Conservation (phyloP, 495 filamentous ascomycete species). For the Aspergillus panamensis region DNA sequence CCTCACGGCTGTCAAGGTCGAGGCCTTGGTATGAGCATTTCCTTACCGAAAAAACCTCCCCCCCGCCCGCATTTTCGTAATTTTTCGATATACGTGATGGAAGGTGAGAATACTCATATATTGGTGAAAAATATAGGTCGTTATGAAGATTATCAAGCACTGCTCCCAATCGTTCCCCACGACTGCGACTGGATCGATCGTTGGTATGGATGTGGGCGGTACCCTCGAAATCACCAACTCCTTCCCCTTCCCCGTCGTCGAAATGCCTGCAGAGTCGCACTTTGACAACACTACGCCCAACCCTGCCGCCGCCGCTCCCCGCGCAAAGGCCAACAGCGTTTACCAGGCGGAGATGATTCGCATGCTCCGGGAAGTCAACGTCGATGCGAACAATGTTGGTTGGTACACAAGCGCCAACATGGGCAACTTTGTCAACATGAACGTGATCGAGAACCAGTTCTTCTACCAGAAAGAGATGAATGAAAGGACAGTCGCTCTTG, state of each 20-base stretch:
- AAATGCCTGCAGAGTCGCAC: conserved; percentile 72
- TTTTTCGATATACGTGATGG: conserved; percentile 10
- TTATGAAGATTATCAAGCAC: conserved; percentile 96
- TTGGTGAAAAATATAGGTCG: conserved; percentile 55
- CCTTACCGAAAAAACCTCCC: conserved; percentile 32
- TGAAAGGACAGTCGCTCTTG: conserved; percentile 86
- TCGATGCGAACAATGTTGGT: conserved; percentile 95
- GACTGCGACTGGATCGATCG: conserved; percentile 81
- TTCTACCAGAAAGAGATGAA: conserved; percentile 93
- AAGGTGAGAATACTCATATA: conserved; percentile 3
- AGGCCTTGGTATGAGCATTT: conserved; percentile 62
- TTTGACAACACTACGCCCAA: conserved; percentile 72
- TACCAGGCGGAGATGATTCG: conserved; percentile 99
- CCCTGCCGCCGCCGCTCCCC: conserved; percentile 80
- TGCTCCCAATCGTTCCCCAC: conserved; percentile 83
- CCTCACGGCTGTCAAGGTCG: conserved; percentile 77
- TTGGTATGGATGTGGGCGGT: conserved; percentile 86
- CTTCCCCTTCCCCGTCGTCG: conserved; percentile 89
- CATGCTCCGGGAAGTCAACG: conserved; percentile 92
- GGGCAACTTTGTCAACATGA: conserved; percentile 93
- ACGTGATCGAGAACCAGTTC: conserved; percentile 97
- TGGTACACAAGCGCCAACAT: conserved; percentile 99
- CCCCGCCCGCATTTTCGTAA: conserved; percentile 29
- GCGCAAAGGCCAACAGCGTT: conserved; percentile 79
- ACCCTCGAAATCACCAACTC: conserved; percentile 88